A percentile compares a stretch with the other conserved stretches of the same genome.
Evolutionary conservation across 495 filamentous ascomycete genomes (phyloP).

Genomic region (Penicillium pancosmium): DNA sequence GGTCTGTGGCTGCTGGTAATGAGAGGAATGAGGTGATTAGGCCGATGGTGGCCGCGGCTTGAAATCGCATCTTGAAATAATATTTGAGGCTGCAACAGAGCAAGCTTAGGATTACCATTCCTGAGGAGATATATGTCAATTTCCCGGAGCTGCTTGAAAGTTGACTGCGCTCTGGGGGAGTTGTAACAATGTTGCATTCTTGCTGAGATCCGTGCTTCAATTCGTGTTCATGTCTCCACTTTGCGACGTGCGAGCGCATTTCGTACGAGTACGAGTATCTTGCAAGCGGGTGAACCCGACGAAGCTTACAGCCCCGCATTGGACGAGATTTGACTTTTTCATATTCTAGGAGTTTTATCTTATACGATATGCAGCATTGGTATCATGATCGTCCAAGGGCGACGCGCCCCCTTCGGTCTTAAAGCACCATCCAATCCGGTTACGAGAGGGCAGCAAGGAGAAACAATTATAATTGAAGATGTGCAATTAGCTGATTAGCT

Average conservation of each 20-base stretch:
- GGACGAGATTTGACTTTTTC: background rate
- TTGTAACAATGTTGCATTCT: background rate
- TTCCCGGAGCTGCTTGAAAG: background rate
- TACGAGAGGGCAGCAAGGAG: no score
- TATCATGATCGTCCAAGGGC: no score
- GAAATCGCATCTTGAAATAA: background rate
- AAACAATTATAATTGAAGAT: no score
- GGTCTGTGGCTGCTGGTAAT: conserved; percentile 10
- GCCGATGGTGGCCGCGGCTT: background rate
- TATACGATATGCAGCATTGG: no score
- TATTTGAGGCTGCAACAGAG: background rate
- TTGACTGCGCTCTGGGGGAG: background rate
- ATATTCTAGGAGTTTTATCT: background rate
- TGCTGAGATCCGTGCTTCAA: background rate
- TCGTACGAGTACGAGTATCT: background rate
- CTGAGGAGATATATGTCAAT: background rate
- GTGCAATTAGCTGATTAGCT: no score
- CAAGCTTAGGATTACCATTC: background rate
- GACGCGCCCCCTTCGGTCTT: no score
- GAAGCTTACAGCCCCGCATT: background rate
- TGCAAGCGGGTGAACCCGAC: background rate
- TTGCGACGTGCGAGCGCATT: background rate
- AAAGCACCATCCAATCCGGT: no score
- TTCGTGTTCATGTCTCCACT: background rate
- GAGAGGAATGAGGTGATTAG: background rate